A percentile compares a stretch with the other conserved stretches of the same genome.
phyloP scores from a whole-genome alignment of 2,329 filamentous ascomycete genomes.

The Aureobasidium subglaciale region DNA sequence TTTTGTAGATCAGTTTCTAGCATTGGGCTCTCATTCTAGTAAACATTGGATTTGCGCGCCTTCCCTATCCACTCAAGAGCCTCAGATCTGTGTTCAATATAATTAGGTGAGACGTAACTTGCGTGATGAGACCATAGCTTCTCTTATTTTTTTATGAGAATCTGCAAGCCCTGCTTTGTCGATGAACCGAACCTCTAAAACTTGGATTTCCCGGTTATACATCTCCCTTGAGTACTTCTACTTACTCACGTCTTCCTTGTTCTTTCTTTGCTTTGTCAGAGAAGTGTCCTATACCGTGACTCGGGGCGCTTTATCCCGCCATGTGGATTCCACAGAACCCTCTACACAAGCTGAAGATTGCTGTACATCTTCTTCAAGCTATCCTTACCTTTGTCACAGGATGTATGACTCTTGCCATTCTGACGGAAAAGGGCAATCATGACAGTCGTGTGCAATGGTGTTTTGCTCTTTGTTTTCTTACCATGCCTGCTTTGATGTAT shows the following conservation, averaged over 20 bases:
- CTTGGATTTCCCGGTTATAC: too few species aligned
- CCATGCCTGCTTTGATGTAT: conserved; percentile 10
- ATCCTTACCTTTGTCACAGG: conserved; percentile 52
- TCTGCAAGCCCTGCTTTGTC: too few species aligned
- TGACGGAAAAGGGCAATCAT: conserved; percentile 47
- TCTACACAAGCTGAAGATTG: conserved; percentile 50
- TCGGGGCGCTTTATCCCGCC: background rate
- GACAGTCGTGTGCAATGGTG: conserved; percentile 51
- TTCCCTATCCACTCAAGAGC: conserved; percentile 1
- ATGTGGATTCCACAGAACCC: conserved; percentile 41
- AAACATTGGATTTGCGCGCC: conserved; percentile 8
- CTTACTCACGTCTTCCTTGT: background rate
- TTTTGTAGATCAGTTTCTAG: background rate
- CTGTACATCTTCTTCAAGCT: conserved; percentile 47
- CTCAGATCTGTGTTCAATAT: conserved; percentile 8
- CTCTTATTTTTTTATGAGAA: conserved; percentile 6
- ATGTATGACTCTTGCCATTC: conserved; percentile 51
- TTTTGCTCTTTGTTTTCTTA: conserved; percentile 39
- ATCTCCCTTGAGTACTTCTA: conserved; percentile 6
- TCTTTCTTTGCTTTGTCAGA: background rate
- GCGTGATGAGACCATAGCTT: conserved; percentile 9
- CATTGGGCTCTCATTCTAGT: conserved; percentile 9
- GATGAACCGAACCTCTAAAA: too few species aligned
- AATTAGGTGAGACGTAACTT: conserved; percentile 10
- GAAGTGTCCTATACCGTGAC: background rate